These are phyloP conservation scores for Actinomortierella ambigua DNA, from an alignment of 371 early-diverging fungal genomes.

Conservation along the genomic window DNA sequence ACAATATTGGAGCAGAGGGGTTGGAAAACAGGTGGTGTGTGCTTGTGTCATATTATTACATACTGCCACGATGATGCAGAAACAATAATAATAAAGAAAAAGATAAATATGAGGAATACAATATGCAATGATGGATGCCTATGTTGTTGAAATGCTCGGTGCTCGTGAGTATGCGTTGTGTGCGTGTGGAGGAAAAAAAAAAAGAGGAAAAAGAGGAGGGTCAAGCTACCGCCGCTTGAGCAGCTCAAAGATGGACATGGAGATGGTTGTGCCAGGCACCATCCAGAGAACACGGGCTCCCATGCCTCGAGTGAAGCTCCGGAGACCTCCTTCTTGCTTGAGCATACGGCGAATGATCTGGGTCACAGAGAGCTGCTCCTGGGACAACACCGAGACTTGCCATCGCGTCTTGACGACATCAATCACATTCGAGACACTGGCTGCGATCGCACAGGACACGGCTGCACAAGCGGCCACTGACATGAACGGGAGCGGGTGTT, in stretches of 20 bases:
- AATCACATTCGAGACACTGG: slow-evolving; percentile 67
- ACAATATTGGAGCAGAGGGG: too few species aligned
- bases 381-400: slow-evolving; percentile 59
- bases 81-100: too few species aligned
- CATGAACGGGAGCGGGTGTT: slow-evolving; percentile 46
- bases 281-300: slow-evolving; percentile 73
- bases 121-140: too few species aligned
- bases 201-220: background rate
- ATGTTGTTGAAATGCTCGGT: too few species aligned
- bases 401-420: slow-evolving; percentile 88
- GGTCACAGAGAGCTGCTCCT: slow-evolving; percentile 29
- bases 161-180: too few species aligned
- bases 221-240: slow-evolving; percentile 53
- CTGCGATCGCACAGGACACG: slow-evolving; percentile 64
- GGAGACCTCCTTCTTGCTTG: slow-evolving; percentile 60
- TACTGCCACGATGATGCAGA: too few species aligned
- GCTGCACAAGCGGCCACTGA: slow-evolving; percentile 66
- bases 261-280: slow-evolving; percentile 70
- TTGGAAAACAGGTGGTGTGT: too few species aligned
- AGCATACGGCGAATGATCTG: slow-evolving; percentile 65
- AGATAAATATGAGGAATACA: too few species aligned
- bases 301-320: slow-evolving; percentile 70
- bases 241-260: slow-evolving; percentile 78
- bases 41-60: too few species aligned
- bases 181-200: background rate